Percentiles rank a stretch among this genome's conserved stretches.
Conservation (phyloP, 31 red algal genomes). For the Asparagopsis taxiformis region DNA sequence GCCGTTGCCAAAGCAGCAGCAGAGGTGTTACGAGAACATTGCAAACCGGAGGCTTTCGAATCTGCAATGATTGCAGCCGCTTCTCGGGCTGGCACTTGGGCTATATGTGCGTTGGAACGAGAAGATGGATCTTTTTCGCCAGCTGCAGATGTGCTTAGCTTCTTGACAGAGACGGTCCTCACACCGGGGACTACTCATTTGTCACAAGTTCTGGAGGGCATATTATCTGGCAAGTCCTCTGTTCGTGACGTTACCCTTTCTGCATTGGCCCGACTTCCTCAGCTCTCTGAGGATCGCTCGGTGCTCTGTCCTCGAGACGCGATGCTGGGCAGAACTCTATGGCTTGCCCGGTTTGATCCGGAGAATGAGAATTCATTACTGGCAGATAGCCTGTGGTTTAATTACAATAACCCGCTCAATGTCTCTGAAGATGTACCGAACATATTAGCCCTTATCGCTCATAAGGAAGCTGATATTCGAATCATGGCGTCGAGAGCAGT, state of each 20-base stretch:
- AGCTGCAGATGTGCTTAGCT: constrained; percentile 71
- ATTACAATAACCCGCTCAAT: constrained; percentile 70
- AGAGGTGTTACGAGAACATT: constrained; percentile 61
- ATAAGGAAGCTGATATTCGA: constrained; percentile 62
- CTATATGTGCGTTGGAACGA: constrained; percentile 63
- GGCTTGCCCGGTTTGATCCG: constrained; percentile 73
- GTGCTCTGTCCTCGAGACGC: constrained; percentile 54
- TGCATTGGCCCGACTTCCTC: constrained; percentile 57
- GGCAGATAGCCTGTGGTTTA: constrained; percentile 70
- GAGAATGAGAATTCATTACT: constrained; percentile 69
- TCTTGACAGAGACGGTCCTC: constrained; percentile 47
- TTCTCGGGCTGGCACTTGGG: constrained; percentile 67
- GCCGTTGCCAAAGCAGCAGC: constrained; percentile 54
- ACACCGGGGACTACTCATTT: constrained; percentile 55
- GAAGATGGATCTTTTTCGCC: constrained; percentile 76
- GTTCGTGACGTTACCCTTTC: constrained; percentile 83
- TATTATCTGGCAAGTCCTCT: constrained; percentile 85
- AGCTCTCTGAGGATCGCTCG: constrained; percentile 42
- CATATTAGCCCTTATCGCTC: constrained; percentile 46
- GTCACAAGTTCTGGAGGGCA: constrained; percentile 68
- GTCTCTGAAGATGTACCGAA: constrained; percentile 39
- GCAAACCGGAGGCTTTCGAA: constrained; percentile 69
- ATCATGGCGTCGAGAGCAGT: constrained; percentile 61
- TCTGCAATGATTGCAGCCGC: constrained; percentile 67
- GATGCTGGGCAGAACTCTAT: constrained; percentile 67